Conservation (phyloP, 2,329 filamentous ascomycete species). For the Aspergillus bombycis region DNA sequence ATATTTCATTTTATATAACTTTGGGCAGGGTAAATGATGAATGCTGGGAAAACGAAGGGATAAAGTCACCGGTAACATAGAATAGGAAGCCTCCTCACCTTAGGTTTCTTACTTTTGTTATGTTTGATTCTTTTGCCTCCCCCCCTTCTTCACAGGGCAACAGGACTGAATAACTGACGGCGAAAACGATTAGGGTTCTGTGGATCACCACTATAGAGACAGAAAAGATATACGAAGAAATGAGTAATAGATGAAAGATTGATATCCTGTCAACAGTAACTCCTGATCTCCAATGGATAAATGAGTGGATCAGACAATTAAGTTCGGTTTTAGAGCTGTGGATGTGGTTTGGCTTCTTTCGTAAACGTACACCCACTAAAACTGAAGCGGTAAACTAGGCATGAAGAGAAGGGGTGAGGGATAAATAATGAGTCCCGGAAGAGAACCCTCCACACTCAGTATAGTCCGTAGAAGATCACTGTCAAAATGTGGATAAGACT, state of each 20-base stretch:
- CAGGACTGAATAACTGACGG: background rate
- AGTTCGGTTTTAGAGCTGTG: background rate
- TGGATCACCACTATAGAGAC: background rate
- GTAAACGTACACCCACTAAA: background rate
- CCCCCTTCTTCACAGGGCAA: background rate
- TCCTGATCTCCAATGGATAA: background rate
- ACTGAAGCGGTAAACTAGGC: background rate
- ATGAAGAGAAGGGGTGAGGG: background rate
- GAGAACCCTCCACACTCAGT: background rate
- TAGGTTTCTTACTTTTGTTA: background rate
- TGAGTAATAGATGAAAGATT: background rate
- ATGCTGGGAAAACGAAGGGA: background rate
- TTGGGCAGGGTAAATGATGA: background rate
- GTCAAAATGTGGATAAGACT: background rate
- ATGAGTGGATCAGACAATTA: background rate
- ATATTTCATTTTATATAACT: background rate
- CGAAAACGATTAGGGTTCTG: background rate
- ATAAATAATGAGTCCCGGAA: background rate
- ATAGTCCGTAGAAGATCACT: background rate
- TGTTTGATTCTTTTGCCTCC: background rate
- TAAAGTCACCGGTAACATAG: background rate
- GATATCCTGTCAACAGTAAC: no score
- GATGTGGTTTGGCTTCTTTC: background rate
- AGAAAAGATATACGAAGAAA: background rate
- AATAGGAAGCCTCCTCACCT: background rate